Percentiles rank a stretch among this genome's conserved stretches.
Evolutionary conservation across 192 early-diverging fungal species (phyloP).

Genomic region (Coemansia sp.): DNA sequence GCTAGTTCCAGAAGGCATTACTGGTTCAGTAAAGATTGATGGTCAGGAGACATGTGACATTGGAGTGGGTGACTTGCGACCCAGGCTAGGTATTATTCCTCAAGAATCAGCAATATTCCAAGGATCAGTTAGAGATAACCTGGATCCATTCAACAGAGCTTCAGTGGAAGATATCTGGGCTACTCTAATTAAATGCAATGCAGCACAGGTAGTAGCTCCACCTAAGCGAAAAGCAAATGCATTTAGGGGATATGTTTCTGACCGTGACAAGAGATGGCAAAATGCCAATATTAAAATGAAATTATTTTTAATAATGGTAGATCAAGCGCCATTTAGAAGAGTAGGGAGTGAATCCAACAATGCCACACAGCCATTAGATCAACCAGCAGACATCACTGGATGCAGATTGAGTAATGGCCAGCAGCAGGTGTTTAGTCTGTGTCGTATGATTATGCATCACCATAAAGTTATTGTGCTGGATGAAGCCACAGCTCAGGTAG

Average conservation of each 20-base stretch:
- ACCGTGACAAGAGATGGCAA: neutral
- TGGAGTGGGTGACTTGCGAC: slow-evolving; percentile 57
- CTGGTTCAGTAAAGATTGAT: slow-evolving; percentile 55
- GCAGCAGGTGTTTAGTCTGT: no score
- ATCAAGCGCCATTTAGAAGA: neutral
- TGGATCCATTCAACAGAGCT: slow-evolving; percentile 60
- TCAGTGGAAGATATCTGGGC: slow-evolving; percentile 64
- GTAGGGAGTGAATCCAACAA: neutral
- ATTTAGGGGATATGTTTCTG: neutral
- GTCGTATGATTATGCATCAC: no score
- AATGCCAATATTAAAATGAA: no score
- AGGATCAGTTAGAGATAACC: slow-evolving; percentile 66
- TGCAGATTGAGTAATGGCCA: slow-evolving; percentile 11
- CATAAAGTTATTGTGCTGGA: slow-evolving; percentile 60
- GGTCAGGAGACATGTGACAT: slow-evolving; percentile 57
- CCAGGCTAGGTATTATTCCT: slow-evolving; percentile 58
- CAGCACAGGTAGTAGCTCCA: neutral
- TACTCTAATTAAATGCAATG: slow-evolving; percentile 37
- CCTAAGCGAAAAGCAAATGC: neutral
- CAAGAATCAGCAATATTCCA: slow-evolving; percentile 67
- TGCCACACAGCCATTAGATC: neutral
- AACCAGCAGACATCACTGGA: no score
- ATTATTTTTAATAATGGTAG: neutral
- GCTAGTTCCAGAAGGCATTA: slow-evolving; percentile 49
- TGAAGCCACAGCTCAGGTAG: slow-evolving; percentile 67